Percentiles rank a stretch among this genome's conserved stretches.
Evolutionary conservation across 2,329 filamentous ascomycete species (phyloP).

Genomic region (Tolypocladium nubicola): DNA sequence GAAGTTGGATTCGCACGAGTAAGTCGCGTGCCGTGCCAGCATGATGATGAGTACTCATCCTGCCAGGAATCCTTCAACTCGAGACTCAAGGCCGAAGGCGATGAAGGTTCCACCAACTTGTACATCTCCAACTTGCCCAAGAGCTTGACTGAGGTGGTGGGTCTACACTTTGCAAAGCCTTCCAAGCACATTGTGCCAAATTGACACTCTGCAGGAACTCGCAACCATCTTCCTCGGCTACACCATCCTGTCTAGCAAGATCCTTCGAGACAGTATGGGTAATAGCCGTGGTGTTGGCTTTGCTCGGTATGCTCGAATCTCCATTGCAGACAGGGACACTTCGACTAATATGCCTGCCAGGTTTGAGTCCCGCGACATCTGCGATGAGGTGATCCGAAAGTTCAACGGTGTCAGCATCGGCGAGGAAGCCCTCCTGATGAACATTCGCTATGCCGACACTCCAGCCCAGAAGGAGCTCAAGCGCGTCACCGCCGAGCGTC

Average conservation of each 20-base stretch:
- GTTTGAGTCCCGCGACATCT: conserved; percentile 81
- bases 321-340: background rate
- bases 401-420: conserved; percentile 74
- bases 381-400: conserved; percentile 76
- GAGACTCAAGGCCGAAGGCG: conserved; percentile 90
- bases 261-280: conserved; percentile 82
- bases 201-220: conserved; percentile 43
- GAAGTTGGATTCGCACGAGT: conserved; percentile 96
- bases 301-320: conserved; percentile 57
- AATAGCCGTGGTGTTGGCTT: conserved; percentile 96
- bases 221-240: conserved; percentile 70
- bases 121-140: conserved; percentile 97
- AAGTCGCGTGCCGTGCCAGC: conserved; percentile 19
- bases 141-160: conserved; percentile 78
- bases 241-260: conserved; percentile 86
- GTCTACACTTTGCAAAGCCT: conserved; percentile 17
- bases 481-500: conserved; percentile 87
- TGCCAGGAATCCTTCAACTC: conserved; percentile 91
- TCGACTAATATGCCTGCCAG: conserved; percentile 35
- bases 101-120: conserved; percentile 83
- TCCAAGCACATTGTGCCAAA: conserved; percentile 4
- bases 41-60: conserved; percentile 11
- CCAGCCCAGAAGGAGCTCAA: conserved; percentile 95
- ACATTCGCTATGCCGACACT: conserved; percentile 95
- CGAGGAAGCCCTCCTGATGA: conserved; percentile 71